phyloP scores from a whole-genome alignment of 2,329 filamentous ascomycete species.

The Harringtonia aguacate region DNA sequence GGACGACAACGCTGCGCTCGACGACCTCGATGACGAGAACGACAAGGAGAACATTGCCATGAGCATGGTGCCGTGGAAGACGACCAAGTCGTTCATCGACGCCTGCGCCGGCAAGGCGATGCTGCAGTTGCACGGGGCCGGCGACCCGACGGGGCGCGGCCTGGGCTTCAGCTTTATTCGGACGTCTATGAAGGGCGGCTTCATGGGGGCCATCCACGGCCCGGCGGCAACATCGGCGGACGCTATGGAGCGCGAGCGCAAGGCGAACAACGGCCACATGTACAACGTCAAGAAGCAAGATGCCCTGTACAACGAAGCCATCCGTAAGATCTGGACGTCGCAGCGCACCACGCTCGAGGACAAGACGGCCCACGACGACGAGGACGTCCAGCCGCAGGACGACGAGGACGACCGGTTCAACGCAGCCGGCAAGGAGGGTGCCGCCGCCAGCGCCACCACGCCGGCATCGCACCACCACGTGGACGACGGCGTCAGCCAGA shows the following conservation, averaged over 20 bases:
- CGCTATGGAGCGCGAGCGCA: slow-evolving; percentile 76
- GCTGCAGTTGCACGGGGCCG: slow-evolving; percentile 87
- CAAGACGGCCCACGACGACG: slow-evolving; percentile 53
- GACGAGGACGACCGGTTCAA: slow-evolving; percentile 62
- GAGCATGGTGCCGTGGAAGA: slow-evolving; percentile 91
- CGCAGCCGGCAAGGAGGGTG: slow-evolving; percentile 56
- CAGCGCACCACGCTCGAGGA: slow-evolving; percentile 74
- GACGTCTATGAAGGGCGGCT: slow-evolving; percentile 97
- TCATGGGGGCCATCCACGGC: slow-evolving; percentile 65
- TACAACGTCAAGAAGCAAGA: slow-evolving; percentile 97
- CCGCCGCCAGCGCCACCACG: slow-evolving; percentile 56
- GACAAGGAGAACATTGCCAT: slow-evolving; percentile 67
- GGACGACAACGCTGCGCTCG: slow-evolving; percentile 51
- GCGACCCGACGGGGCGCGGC: slow-evolving; percentile 86
- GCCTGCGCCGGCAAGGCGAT: slow-evolving; percentile 93
- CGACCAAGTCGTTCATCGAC: slow-evolving; percentile 91
- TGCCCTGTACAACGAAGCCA: slow-evolving; percentile 81
- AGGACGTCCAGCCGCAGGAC: slow-evolving; percentile 45
- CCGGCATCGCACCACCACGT: slow-evolving; percentile 31
- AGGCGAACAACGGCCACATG: slow-evolving; percentile 84
- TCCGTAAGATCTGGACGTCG: slow-evolving; percentile 83
- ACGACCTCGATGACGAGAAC: slow-evolving; percentile 53
- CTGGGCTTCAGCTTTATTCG: slow-evolving; percentile 96
- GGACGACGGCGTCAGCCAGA: slow-evolving; percentile 74
- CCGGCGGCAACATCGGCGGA: slow-evolving; percentile 62